These are phyloP conservation scores for Backusella tarrabulga DNA, from an alignment of 192 early-diverging fungal species.

Conservation along the genomic window DNA sequence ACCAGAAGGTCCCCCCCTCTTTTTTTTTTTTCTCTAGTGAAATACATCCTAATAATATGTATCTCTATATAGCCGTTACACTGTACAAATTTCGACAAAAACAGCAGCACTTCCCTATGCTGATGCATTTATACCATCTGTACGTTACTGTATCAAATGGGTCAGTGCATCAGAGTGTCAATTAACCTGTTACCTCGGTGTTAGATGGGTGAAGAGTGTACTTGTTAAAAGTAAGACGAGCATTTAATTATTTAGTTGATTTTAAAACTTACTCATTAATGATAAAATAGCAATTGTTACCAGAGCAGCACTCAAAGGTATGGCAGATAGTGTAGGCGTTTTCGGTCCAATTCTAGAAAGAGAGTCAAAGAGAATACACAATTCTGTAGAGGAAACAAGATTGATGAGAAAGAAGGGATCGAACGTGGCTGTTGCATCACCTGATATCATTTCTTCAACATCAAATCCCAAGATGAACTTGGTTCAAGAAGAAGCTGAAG, in stretches of 20 bases:
- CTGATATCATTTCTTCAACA: not conserved
- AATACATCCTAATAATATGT: not conserved
- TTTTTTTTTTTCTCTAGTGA: not conserved
- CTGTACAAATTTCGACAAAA: constrained; percentile 46
- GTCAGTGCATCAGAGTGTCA: constrained; percentile 53
- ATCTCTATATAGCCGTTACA: constrained; percentile 40
- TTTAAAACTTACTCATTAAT: not conserved
- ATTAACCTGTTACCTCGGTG: constrained; percentile 55
- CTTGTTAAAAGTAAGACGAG: constrained; percentile 57
- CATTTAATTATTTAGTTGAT: not conserved
- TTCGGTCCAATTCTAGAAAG: constrained; percentile 45
- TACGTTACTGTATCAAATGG: constrained; percentile 71
- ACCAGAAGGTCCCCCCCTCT: not conserved
- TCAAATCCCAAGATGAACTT: not conserved
- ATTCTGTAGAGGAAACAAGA: not conserved
- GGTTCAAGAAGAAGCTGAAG: not conserved
- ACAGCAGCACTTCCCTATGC: constrained; percentile 47
- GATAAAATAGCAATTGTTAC: constrained; percentile 49
- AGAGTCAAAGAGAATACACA: constrained; percentile 32
- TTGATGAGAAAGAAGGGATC: not conserved
- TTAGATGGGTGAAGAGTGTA: constrained; percentile 66
- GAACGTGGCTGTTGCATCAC: not conserved
- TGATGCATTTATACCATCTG: constrained; percentile 37
- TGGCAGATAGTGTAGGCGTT: constrained; percentile 51
- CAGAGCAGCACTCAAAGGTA: constrained; percentile 57